Conservation (phyloP, 129 eudicot species). For the Oenanthe sinensis region DNA sequence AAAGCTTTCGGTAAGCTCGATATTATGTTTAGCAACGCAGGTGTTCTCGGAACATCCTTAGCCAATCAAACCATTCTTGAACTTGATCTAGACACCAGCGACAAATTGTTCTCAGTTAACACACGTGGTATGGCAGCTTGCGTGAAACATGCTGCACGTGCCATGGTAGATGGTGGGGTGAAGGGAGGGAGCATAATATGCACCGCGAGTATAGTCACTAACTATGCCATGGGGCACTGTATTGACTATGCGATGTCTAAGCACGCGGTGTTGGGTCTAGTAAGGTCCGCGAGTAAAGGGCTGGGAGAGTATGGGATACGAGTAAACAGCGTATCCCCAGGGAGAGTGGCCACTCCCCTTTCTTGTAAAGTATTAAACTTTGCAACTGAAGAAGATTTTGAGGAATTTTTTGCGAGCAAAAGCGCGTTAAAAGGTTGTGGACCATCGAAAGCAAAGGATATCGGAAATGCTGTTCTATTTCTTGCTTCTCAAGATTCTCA, state of each 20-base stretch:
- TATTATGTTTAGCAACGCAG: slow-evolving; percentile 34
- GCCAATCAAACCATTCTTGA: slow-evolving; percentile 16
- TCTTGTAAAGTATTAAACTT: background rate
- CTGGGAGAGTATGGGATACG: slow-evolving; percentile 28
- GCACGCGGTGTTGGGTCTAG: slow-evolving; percentile 25
- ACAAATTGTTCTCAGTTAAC: slow-evolving; percentile 8
- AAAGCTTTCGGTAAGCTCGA: slow-evolving; percentile 18
- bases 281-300: no score
- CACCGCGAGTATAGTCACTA: slow-evolving; percentile 18
- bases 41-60: background rate
- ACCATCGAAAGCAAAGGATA: slow-evolving; percentile 11
- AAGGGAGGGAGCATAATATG: slow-evolving; percentile 19
- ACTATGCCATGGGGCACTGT: background rate
- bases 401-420: background rate
- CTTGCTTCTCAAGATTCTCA: slow-evolving; percentile 22
- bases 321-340: slow-evolving; percentile 32
- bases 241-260: slow-evolving; percentile 18
- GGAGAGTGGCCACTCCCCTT: slow-evolving; percentile 18
- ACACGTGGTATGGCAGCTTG: slow-evolving; percentile 19
- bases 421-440: slow-evolving; percentile 14
- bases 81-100: slow-evolving; percentile 8
- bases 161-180: slow-evolving; percentile 16
- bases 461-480: slow-evolving; percentile 29
- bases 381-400: slow-evolving; percentile 11
- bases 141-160: slow-evolving; percentile 26